These are phyloP conservation scores for Mimosa bimucronata DNA, from an alignment of 306 rosid species.

Conservation along the genomic window DNA sequence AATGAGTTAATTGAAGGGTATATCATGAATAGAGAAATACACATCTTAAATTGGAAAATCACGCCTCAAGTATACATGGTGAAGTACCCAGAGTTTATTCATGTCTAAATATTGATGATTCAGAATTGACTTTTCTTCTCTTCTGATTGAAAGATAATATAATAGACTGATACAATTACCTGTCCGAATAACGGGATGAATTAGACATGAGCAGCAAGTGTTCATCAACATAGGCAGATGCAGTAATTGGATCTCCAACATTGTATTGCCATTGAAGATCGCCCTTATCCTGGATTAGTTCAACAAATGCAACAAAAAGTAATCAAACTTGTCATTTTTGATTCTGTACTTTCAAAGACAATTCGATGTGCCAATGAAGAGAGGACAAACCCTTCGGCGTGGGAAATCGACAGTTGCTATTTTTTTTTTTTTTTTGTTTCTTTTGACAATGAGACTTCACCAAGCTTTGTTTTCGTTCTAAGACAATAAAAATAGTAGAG, in stretches of 20 bases:
- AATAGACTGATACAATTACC: conserved; percentile 38
- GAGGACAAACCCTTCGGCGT: neutral
- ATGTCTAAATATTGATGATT: neutral
- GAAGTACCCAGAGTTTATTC: no score
- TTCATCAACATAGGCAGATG: conserved; percentile 86
- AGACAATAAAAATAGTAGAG: neutral
- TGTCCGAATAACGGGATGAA: conserved; percentile 52
- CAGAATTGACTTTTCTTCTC: neutral
- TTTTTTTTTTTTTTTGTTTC: neutral
- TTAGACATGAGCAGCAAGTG: conserved; percentile 54
- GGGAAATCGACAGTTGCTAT: neutral
- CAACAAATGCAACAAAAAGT: conserved; percentile 27
- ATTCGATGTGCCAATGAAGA: conserved; percentile 9
- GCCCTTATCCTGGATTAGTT: conserved; percentile 66
- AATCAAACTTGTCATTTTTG: conserved; percentile 17
- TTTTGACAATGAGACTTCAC: neutral
- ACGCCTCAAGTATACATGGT: neutral
- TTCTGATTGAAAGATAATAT: no score
- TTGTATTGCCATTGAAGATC: conserved; percentile 69
- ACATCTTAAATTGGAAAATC: neutral
- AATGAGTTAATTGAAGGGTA: neutral
- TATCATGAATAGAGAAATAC: neutral
- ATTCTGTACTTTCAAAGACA: neutral
- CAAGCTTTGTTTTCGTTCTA: neutral
- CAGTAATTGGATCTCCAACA: conserved; percentile 78